Evolutionary conservation across 192 early-diverging fungal species (phyloP).

Genomic region (Coemansia sp.): DNA sequence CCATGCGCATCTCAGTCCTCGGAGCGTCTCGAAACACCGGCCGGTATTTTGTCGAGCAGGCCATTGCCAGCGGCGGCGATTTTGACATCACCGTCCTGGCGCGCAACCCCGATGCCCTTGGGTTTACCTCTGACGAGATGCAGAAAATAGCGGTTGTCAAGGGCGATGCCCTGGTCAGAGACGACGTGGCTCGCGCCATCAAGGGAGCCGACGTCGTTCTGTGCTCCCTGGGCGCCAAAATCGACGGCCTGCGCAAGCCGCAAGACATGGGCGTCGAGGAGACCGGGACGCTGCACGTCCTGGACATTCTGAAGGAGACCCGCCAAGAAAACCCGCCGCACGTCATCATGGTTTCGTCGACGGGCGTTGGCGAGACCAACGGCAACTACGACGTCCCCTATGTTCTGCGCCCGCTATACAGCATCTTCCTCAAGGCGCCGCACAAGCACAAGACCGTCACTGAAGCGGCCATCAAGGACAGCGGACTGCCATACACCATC

Average conservation of each 20-base stretch:
- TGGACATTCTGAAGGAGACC: conserved; percentile 31
- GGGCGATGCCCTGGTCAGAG: conserved; percentile 40
- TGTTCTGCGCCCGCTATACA: conserved; percentile 25
- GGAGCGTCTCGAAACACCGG: conserved; percentile 45
- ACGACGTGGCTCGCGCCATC: conserved; percentile 34
- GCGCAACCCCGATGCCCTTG: conserved; percentile 38
- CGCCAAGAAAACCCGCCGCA: conserved; percentile 19
- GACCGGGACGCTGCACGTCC: conserved; percentile 1
- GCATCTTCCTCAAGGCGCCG: conserved; percentile 14
- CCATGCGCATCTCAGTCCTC: conserved; percentile 31
- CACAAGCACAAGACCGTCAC: conserved; percentile 32
- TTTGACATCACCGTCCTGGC: conserved; percentile 30
- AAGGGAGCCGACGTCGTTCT: conserved; percentile 37
- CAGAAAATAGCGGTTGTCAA: conserved; percentile 32
- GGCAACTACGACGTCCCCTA: conserved; percentile 30
- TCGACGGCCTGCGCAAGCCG: conserved; percentile 11
- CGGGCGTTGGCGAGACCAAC: conserved; percentile 26
- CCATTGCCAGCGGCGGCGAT: conserved; percentile 13
- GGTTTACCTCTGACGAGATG: conserved; percentile 40
- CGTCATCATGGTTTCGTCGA: conserved; percentile 45
- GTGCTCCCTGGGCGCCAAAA: conserved; percentile 36
- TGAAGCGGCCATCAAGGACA: conserved; percentile 29
- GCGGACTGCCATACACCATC: conserved; percentile 42
- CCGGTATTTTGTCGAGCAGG: conserved; percentile 36
- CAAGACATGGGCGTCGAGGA: conserved; percentile 33